phyloP scores from a whole-genome alignment of 23 red algal genomes.

The Agarophyton chilense region DNA sequence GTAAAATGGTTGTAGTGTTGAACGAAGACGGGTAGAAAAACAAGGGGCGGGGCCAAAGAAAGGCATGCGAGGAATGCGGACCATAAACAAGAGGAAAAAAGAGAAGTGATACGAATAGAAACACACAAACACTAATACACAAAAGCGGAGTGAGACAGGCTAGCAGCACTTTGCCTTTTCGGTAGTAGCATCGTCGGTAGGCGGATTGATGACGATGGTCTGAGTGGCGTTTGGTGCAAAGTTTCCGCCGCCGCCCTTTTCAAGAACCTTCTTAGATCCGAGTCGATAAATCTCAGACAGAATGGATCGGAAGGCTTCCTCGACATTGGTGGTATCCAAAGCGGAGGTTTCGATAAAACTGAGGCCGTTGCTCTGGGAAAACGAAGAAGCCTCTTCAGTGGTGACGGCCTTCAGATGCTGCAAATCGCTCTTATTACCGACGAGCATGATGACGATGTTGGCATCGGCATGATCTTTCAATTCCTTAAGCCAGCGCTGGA shows the following conservation, averaged over 20 bases:
- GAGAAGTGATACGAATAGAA: background rate
- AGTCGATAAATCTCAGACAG: conserved; percentile 92
- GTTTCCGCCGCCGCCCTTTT: conserved; percentile 49
- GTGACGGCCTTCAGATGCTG: conserved; percentile 90
- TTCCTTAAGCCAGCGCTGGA: conserved; percentile 96
- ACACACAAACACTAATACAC: background rate
- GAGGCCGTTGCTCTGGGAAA: conserved; percentile 69
- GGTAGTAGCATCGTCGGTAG: conserved; percentile 66
- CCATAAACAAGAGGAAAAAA: background rate
- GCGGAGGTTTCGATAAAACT: conserved; percentile 97
- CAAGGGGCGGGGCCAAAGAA: background rate
- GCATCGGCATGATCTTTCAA: conserved; percentile 91
- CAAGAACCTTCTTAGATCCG: conserved; percentile 66
- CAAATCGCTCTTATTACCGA: conserved; percentile 96
- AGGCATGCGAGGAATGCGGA: background rate
- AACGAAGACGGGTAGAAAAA: background rate
- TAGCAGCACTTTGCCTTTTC: conserved; percentile 73
- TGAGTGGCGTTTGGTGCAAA: conserved; percentile 70
- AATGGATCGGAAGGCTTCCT: conserved; percentile 86
- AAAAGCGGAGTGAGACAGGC: background rate
- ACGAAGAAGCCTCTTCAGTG: conserved; percentile 84
- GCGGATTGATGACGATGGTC: conserved; percentile 76
- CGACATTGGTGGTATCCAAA: conserved; percentile 85
- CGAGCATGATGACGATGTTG: conserved; percentile 97
- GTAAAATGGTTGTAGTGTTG: background rate